phyloP scores from a whole-genome alignment of 257 asterid genomes.

The Cruciata laevipes region DNA sequence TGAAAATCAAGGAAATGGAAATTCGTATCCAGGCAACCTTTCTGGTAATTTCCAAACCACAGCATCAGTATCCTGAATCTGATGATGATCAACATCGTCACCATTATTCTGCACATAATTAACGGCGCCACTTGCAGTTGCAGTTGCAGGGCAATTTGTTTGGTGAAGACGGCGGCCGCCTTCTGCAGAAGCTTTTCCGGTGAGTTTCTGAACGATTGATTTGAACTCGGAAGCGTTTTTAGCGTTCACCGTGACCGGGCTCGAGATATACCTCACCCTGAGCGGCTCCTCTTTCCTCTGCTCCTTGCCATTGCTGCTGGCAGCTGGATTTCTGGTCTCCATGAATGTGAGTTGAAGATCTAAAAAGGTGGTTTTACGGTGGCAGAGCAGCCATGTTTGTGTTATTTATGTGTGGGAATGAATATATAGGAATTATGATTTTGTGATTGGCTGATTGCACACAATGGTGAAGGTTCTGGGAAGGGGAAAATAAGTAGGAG shows the following conservation, averaged over 20 bases:
- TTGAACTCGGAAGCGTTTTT: slow-evolving; percentile 29
- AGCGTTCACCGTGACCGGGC: slow-evolving; percentile 28
- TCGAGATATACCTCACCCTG: slow-evolving; percentile 33
- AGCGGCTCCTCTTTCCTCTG: slow-evolving; percentile 14
- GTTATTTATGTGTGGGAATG: no score
- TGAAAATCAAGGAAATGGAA: not conserved
- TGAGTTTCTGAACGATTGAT: slow-evolving; percentile 33
- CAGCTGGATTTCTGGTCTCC: slow-evolving; percentile 6
- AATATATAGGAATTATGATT: no score
- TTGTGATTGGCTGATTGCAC: no score
- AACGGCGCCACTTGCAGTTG: not conserved
- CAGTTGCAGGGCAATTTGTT: not conserved
- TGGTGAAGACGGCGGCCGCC: not conserved
- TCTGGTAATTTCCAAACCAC: not conserved
- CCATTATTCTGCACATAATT: not conserved
- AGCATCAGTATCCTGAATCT: not conserved
- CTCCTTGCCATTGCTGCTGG: not conserved
- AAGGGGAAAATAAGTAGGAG: no score
- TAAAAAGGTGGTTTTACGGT: no score
- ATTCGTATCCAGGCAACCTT: not conserved
- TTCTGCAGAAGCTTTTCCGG: slow-evolving; percentile 21
- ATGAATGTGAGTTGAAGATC: not conserved
- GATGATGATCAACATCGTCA: not conserved
- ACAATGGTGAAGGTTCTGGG: no score
- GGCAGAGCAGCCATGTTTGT: no score